A percentile compares a stretch with the other conserved stretches of the same genome.
Conservation (phyloP, 2,329 filamentous ascomycete species). For the Alternaria dauci region DNA sequence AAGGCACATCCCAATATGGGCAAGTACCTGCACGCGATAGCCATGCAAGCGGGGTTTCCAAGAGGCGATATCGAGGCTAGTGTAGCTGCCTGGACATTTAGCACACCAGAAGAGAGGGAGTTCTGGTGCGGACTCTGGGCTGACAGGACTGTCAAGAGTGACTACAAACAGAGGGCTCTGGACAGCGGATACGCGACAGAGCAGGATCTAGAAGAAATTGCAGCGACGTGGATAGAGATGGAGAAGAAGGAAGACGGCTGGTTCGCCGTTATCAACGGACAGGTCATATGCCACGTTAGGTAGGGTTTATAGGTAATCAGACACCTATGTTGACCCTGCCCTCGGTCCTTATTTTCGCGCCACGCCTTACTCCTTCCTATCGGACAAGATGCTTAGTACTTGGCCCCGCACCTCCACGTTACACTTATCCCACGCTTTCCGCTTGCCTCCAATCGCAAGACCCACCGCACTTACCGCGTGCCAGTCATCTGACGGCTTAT, state of each 20-base stretch:
- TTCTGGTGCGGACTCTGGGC: slow-evolving; percentile 55
- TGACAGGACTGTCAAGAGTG: slow-evolving; percentile 47
- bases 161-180: slow-evolving; percentile 48
- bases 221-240: slow-evolving; percentile 52
- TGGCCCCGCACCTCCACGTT: slow-evolving; percentile 6
- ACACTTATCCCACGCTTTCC: slow-evolving; percentile 18
- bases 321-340: neutral
- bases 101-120: slow-evolving; percentile 48
- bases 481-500: slow-evolving; percentile 44
- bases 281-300: slow-evolving; percentile 49
- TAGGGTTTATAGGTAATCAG: slow-evolving; percentile 9
- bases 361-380: neutral
- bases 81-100: slow-evolving; percentile 55
- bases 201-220: slow-evolving; percentile 52
- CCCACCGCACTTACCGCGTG: slow-evolving; percentile 28
- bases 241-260: slow-evolving; percentile 54
- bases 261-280: slow-evolving; percentile 54
- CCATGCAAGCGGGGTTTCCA: slow-evolving; percentile 52
- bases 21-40: slow-evolving; percentile 47
- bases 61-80: slow-evolving; percentile 51
- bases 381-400: neutral
- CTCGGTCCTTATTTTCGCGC: slow-evolving; percentile 4
- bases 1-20: slow-evolving; percentile 48
- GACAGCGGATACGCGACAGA: slow-evolving; percentile 50
- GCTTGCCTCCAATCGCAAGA: slow-evolving; percentile 32